Base-by-base conservation (phyloP, 2,329 filamentous ascomycete genomes). In the Aspergillus arachidicola region DNA sequence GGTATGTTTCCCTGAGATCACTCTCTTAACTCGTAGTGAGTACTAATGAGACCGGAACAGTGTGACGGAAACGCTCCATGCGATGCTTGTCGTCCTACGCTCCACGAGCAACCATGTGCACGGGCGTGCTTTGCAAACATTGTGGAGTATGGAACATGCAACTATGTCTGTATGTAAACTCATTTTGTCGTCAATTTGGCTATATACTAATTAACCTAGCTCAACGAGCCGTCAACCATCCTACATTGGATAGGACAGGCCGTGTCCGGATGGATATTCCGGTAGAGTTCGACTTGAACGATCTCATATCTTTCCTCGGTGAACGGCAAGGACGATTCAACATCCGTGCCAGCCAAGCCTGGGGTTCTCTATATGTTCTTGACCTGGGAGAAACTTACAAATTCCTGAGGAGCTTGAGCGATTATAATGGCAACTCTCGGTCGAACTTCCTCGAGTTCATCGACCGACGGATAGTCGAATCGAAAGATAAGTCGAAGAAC, bases 401-500 rank as follows among this genome's bases (percentile, higher is more conserved):
- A 59, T 81, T 80, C 64, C 63, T 81, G 43, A 75, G 75, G 59
- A 69, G 67, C 21, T 62, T 80, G 23, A 77, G 73, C 64, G 75
- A 79, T 28, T 77, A 75, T 51, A 76, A 79, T 36, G 73, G 71
- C 65, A 78, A 75, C 65, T 73, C 69, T 2, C 75, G 74, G 57
- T 78, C 73, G n/a, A 79, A 74, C 11, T 78, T 80, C 56, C 64
- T 77, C 23, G 76, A 79, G n/a, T 81, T 81, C 62, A 80, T 81
- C 56, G 79, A 81, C 63, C 75, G 76, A 50, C 79, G 78, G 4
- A 76, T 81, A 26, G 71, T 81, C 19, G 78, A 80, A 57, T 80
- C 79, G 32, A 80, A 80, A 57, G 77, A 79, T 64, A 80, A 79
- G 64, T 79, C 79, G 14, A 81, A 80, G 67, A 78, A 79, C 57